Base-by-base conservation (phyloP, 805 yeast species). In the Suhomyces tanzawaensis region DNA sequence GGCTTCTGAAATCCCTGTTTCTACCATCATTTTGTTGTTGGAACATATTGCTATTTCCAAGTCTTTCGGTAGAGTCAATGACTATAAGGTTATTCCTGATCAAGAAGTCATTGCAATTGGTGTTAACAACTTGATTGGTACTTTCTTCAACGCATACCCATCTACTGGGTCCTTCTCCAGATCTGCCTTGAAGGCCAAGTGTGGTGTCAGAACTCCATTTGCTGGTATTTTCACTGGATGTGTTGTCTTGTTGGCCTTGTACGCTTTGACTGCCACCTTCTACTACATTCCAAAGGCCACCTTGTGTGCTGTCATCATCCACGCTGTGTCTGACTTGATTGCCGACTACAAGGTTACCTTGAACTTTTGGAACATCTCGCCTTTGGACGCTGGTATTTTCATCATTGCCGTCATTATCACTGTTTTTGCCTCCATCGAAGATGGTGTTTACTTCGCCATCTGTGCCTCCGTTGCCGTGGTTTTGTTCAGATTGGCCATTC, bases 21-120 rank as follows among this genome's bases (percentile, higher is more conserved):
- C 96, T 12, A 76, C 82, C 15, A 83, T 90, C 50, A 81, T 90
- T 43, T 72, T 90, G 51, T 74, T 90, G 47, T 72, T 90, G 49
- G 97, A 90, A 62, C 97, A 90, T 60, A 90, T 90, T 57, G 89
- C 97, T 36, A 90, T 90, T 51, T 73, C 97, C 36, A 90, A 89
- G 62, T 87, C 96, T 1, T 90, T 90, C 56, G 97, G 96, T 39
- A 77, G 97, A 64, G 69, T 89, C 48, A 89, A 90, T 57, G 95
- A 87, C 58, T 90, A 90, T 65, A 87, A 86, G 52, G 82, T 90
- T 52, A 77, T 82, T 42, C 96, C 97, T 34, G 91, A 90, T 64
- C 97, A 90, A 71, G 97, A 90, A 62, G 75, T 90, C 39, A 76
- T 90, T 55, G 96, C 97, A 29, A 90, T 90, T 62, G 97, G 97